phyloP scores from a whole-genome alignment of 1,284 basidiomycete species.

The Pulveroboletus sp. region DNA sequence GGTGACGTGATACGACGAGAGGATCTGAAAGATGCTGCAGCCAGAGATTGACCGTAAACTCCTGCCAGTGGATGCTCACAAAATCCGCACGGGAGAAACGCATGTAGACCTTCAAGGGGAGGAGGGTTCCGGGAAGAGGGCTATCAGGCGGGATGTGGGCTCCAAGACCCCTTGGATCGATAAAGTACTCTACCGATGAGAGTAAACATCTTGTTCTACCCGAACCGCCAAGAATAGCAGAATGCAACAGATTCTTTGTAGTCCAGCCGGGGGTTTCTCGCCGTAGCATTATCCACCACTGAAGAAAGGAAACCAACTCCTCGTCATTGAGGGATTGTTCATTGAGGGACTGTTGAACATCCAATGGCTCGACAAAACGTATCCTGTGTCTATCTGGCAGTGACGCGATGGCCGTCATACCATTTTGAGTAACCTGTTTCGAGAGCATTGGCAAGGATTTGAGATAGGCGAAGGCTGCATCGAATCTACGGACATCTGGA shows the following conservation, averaged over 20 bases:
- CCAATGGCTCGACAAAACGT: no score
- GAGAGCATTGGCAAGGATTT: slow-evolving; percentile 1
- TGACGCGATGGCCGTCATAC: neutral
- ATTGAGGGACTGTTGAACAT: no score
- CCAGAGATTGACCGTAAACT: slow-evolving; percentile 1
- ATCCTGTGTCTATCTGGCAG: neutral
- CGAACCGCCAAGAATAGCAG: neutral
- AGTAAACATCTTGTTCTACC: neutral
- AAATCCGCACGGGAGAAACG: neutral
- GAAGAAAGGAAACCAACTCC: no score
- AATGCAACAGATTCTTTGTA: neutral
- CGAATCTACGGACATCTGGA: neutral
- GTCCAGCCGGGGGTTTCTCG: no score
- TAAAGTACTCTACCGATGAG: neutral
- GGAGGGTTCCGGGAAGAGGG: neutral
- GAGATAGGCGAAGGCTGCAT: neutral
- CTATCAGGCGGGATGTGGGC: neutral
- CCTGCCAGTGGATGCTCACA: neutral
- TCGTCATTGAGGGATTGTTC: no score
- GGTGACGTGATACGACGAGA: neutral
- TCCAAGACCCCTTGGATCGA: neutral
- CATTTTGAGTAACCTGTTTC: neutral
- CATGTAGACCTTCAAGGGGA: neutral
- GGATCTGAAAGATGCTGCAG: neutral
- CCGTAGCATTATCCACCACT: no score